Percentiles rank a stretch among this genome's conserved stretches.
Conservation (phyloP, 1,284 basidiomycete genomes). For the Phylloboletellus chloephorus region DNA sequence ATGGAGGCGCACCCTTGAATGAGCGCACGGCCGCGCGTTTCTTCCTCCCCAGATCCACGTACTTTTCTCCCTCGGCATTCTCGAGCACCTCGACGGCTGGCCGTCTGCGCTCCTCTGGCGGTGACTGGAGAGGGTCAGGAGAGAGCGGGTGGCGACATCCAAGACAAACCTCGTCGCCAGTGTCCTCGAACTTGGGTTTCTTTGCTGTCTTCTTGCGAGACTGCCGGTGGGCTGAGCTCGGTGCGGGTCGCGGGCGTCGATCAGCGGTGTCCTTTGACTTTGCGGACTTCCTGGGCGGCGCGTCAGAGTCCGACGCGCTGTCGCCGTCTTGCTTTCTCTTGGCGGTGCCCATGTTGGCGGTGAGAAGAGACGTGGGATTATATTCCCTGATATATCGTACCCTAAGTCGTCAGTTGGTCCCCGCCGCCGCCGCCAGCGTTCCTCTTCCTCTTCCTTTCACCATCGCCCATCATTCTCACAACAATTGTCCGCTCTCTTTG, state of each 20-base stretch:
- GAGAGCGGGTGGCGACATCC: background rate
- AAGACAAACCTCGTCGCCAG: conserved; percentile 13
- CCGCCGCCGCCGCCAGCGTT: conserved; percentile 4
- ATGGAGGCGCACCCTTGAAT: conserved; percentile 55
- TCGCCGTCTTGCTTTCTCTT: conserved; percentile 33
- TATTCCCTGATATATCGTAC: conserved; percentile 33
- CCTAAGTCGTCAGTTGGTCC: conserved; percentile 22
- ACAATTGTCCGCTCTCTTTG: conserved; percentile 15
- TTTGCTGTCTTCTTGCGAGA: conserved; percentile 30
- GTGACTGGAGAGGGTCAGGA: conserved; percentile 19
- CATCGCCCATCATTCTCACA: conserved; percentile 7
- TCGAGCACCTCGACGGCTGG: conserved; percentile 14
- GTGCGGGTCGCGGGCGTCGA: background rate
- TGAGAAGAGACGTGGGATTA: conserved; percentile 21
- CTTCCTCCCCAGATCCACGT: conserved; percentile 64
- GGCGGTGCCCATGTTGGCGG: conserved; percentile 15
- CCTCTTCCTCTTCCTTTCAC: conserved; percentile 19
- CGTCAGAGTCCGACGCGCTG: conserved; percentile 14
- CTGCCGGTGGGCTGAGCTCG: too few relatives aligned
- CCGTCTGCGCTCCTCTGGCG: conserved; percentile 8
- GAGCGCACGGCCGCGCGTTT: conserved; percentile 62
- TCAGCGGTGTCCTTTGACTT: conserved; percentile 17
- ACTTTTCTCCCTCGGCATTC: conserved; percentile 53
- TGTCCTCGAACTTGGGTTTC: conserved; percentile 24
- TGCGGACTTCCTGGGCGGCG: conserved; percentile 2